Base-by-base conservation (phyloP, 495 filamentous ascomycete genomes). In the Xylaria grammica region DNA sequence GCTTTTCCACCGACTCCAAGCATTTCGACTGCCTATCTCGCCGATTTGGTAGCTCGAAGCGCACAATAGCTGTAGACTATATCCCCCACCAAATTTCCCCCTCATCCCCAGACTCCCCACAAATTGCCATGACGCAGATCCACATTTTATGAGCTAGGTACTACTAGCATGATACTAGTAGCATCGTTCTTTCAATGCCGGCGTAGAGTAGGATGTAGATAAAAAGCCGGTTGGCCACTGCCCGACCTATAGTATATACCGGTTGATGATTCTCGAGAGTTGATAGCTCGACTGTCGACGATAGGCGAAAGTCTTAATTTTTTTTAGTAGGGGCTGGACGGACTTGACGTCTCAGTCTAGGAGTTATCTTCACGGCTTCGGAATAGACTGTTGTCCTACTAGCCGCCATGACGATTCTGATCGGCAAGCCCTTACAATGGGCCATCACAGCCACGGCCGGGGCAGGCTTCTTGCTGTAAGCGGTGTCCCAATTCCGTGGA, bases 401-500 rank as follows among this genome's bases (percentile, higher is more conserved):
- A 11, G 11, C 4, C 8, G 15, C 20, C 22, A 55, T 56, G 52
- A 60, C 56, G 22, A 34, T 48, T 20, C 56, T 60, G 2, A 36
- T 48, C 1, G 56, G 56, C 20, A 48, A 60, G 20, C 56, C 56
- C 29, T 36, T 60, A 5, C 40, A 60, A 46, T 60, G 56, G 56
- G 56, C 56, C 15, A 48, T 60, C 34, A 46, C 56, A n/a, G 38
- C 56, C 26, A 60, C 56, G 38, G 56, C 56, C 36, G 56, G 56
- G 8, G 26, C 56, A 22, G 56, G 56, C 17, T 60, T 60, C n/a
- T 8, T 60, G 56, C 56, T 60, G 56, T 60, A 45, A 48, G 56
- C 48, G n/a, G 38, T 48, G n/a, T 49, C 48, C 11, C 6, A 15
- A 30, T 46, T 34, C 20, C 10, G 48, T 48, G 26, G n/a, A 17